Conservation (phyloP, 2,329 filamentous ascomycete genomes). For the Onygenales sp. region DNA sequence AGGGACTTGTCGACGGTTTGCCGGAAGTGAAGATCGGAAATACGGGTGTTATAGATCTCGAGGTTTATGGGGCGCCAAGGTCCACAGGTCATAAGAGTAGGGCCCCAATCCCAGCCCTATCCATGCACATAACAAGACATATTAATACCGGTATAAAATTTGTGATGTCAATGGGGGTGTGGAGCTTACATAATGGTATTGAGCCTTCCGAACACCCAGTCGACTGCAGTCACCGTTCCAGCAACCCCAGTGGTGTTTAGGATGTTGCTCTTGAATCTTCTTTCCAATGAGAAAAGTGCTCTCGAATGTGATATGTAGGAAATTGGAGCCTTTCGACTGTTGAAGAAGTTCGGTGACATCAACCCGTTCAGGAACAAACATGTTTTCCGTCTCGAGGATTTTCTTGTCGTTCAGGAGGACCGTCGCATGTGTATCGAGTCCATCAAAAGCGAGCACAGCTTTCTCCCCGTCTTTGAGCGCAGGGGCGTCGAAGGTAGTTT, state of each 20-base stretch:
- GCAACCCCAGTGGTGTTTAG: conserved; percentile 37
- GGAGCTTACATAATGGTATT: conserved; percentile 41
- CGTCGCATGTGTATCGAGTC: conserved; percentile 63
- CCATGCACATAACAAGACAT: conserved; percentile 53
- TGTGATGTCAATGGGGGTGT: conserved; percentile 44
- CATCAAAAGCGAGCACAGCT: conserved; percentile 57
- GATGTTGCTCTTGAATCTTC: conserved; percentile 43
- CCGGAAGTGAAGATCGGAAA: conserved; percentile 9
- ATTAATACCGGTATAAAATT: conserved; percentile 51
- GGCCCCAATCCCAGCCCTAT: conserved; percentile 57
- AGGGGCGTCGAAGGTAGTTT: conserved; percentile 48
- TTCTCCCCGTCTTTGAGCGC: conserved; percentile 21
- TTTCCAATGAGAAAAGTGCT: conserved; percentile 47
- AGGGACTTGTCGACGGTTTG: conserved; percentile 8
- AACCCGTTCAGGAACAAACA: conserved; percentile 61
- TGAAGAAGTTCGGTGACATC: conserved; percentile 48
- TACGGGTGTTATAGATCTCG: conserved; percentile 36
- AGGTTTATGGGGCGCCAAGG: conserved; percentile 53
- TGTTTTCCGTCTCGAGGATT: conserved; percentile 60
- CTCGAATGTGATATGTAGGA: conserved; percentile 47
- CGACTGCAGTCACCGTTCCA: conserved; percentile 48
- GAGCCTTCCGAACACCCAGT: conserved; percentile 43
- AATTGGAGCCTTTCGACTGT: conserved; percentile 26
- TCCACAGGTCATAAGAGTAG: conserved; percentile 52
- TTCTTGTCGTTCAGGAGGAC: conserved; percentile 57